Base-by-base conservation (phyloP, 495 filamentous ascomycete species). In the Saxophila tyrrhenica region DNA sequence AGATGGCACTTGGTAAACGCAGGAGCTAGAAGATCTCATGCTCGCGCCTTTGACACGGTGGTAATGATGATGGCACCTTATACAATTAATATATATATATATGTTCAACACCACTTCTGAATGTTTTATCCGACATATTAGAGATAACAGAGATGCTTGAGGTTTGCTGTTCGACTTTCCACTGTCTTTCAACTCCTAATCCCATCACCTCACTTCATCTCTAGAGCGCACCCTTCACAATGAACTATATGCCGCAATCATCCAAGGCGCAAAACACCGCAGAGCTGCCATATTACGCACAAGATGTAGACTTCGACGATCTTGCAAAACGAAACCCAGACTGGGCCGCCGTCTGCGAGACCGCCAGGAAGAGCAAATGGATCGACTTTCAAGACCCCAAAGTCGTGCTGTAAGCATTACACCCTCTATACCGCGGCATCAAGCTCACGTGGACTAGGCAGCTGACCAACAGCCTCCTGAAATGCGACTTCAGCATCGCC, bases 351-450 rank as follows among this genome's bases (percentile, higher is more conserved):
- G 71, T 68, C 43, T 51, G 38, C 46, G 16, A 54, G 13, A 48
- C 44, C 25, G 65, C 58, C 39, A 82, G 84, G 59, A 76, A 76
- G 3, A 76, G 84, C 54, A 50, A 50, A n/a, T 54, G 50, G 54
- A 69, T 97, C 17, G 82, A 96, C 68, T 97, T 98, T 62, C 82
- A 76, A 24, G 77, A 94, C 64, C 87, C 91, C 13, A 69, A 77
- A 24, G 78, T 86, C 19, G 79, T 94, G 9, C 80, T 85, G 79
- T 81, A 67, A 53, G 67, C 56, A 15, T 23, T 25, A 16, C 24
- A 22, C 42, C 29, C 3, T 23, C 42, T 19, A 52, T 13, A 17
- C 9, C 50, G 46, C 35, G 16, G 35, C 9, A 45, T 45, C 42
- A 17, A 15, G 42, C 42, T 45, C 13, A 45, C 42, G 9, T 10